A percentile compares a stretch with the other conserved stretches of the same genome.
These are phyloP conservation scores for Daldinia sp. DNA, from an alignment of 2,329 filamentous ascomycete species.

Conservation along the genomic window DNA sequence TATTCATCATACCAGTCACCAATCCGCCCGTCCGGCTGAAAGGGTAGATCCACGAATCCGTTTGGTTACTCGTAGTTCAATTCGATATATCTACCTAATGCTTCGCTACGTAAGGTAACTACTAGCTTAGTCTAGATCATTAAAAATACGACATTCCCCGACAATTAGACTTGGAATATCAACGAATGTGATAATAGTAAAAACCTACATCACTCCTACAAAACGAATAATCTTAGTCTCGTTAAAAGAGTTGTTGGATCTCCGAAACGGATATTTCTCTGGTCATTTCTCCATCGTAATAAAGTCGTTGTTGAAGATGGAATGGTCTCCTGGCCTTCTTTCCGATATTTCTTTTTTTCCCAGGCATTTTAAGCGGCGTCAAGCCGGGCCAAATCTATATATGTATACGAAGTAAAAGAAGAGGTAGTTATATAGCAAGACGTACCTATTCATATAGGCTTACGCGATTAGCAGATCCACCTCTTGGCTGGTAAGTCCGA, in stretches of 20 bases:
- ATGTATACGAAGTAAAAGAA: constrained; percentile 20
- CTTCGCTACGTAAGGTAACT: constrained; percentile 6
- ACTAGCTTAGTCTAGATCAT: constrained; percentile 8
- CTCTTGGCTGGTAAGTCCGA: constrained; percentile 75
- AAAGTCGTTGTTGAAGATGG: neutral
- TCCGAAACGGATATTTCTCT: neutral
- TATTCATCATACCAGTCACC: neutral
- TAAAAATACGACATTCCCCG: neutral
- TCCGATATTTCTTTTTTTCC: neutral
- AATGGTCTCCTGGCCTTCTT: neutral
- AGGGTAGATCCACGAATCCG: neutral
- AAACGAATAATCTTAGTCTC: neutral
- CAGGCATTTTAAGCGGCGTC: constrained; percentile 41
- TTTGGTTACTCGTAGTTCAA: neutral
- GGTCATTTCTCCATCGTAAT: neutral
- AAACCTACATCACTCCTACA: neutral
- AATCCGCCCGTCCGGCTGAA: neutral
- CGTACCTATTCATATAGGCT: constrained; percentile 31
- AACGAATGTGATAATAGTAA: constrained; percentile 10
- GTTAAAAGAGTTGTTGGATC: neutral
- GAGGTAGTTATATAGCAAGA: constrained; percentile 8
- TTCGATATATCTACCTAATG: neutral
- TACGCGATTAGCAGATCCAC: constrained; percentile 57
- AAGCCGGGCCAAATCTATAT: constrained; percentile 16
- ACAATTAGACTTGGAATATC: neutral